Evolutionary conservation across 164 flowering plant species (phyloP).

Genomic region (Santalum album): DNA sequence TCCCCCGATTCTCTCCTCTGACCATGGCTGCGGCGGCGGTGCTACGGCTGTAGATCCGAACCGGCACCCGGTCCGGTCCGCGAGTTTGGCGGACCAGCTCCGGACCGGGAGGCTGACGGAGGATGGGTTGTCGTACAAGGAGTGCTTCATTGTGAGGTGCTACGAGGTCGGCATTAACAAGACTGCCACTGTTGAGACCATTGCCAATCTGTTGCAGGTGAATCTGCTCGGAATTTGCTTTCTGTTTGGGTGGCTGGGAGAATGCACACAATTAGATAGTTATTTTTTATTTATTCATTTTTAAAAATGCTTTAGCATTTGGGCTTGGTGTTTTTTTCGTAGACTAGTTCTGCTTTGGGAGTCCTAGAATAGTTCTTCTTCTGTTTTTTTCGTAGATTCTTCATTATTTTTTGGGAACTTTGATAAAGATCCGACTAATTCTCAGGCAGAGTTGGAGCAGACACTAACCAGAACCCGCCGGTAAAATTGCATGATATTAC

Average conservation of each 20-base stretch:
- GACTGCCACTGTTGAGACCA: constrained; percentile 92
- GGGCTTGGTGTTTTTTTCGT: too few relatives aligned
- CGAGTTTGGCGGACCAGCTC: constrained; percentile 58
- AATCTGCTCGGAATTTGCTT: neutral
- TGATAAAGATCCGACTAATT: too few relatives aligned
- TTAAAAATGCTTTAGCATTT: too few relatives aligned
- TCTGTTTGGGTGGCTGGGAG: neutral
- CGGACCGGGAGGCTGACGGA: constrained; percentile 66
- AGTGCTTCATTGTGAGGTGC: constrained; percentile 74
- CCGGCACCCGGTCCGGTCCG: constrained; percentile 6
- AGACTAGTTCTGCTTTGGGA: too few relatives aligned
- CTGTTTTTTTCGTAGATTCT: too few relatives aligned
- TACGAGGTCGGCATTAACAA: constrained; percentile 92
- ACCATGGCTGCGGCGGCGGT: constrained; percentile 10
- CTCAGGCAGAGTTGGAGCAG: too few relatives aligned
- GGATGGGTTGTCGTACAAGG: constrained; percentile 81
- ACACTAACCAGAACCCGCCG: too few relatives aligned
- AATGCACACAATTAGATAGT: neutral
- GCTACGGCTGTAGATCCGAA: constrained; percentile 7
- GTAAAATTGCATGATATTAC: too few relatives aligned
- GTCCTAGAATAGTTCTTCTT: too few relatives aligned
- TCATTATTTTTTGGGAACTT: too few relatives aligned
- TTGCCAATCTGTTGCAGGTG: constrained; percentile 95
- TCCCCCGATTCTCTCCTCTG: constrained; percentile 18
- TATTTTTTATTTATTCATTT: too few relatives aligned